Base-by-base conservation (phyloP, 352 stramenopile species). In the Thalassiosira mediterranea region DNA sequence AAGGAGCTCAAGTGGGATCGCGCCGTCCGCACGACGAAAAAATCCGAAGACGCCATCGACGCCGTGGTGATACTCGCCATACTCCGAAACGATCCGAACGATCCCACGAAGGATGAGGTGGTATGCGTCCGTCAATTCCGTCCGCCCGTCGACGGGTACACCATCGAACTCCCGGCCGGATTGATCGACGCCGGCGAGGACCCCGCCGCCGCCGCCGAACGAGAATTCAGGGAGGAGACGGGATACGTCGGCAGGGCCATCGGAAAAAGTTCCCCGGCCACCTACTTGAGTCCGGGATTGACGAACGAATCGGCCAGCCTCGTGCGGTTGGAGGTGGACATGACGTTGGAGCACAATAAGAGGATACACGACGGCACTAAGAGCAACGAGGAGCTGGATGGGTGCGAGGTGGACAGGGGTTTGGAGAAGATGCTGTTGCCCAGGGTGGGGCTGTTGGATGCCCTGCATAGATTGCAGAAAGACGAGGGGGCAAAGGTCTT, bases 81-180 rank as follows among this genome's bases (percentile, higher is more conserved):
- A 8, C 59, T 90, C 15, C 37, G 58, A 25, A 23, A 72, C 26
- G 69, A 72, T 54, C 1, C 4, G 1, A 62, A 29, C n/a, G 59
- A 71, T 31, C 17, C 15, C 40, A 71, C 29, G n/a, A 56, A 52
- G 28, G 42, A 61, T 54, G 70, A 88, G 48, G 87, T 86, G 37
- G 80, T 97, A 21, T 73, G 96, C 38, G 95, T 97, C 57, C 89
- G 93, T 31, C 95, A 98, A 74, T 98, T 95, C 71, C 91, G 95
- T 11, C 94, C 94, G 15, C 91, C 94, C 1, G 88, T 93, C 3
- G 57, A 86, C 51, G 86, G 90, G 42, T 95, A 90, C 80, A 95
- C 95, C 21, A 72, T 98, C 42, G 94, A 98, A 79, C 87, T 97
- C 13, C 94, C 94, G 0, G 94, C 94, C 7, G 94, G 95, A 11